Conservation (phyloP, 371 early-diverging fungal species). For the Mortierella sp. region DNA sequence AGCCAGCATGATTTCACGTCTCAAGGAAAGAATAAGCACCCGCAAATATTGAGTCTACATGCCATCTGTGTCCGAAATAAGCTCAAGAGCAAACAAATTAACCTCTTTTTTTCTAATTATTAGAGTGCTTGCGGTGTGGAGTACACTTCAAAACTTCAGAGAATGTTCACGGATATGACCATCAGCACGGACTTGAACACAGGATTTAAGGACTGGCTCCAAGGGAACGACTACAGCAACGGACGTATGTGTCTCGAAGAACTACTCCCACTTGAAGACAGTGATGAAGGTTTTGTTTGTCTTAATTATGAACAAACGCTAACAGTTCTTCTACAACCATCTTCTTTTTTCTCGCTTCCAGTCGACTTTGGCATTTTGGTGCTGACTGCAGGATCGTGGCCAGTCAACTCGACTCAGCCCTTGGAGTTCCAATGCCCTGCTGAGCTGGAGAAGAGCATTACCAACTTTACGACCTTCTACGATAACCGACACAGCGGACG, state of each 20-base stretch:
- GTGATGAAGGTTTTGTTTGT: not conserved
- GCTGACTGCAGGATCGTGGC: slow-evolving; percentile 94
- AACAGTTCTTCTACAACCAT: not conserved
- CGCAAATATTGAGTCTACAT: too few relatives aligned
- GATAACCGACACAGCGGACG: slow-evolving; percentile 83
- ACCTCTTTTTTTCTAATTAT: not conserved
- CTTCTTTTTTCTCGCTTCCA: slow-evolving; percentile 26
- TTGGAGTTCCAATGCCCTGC: slow-evolving; percentile 76
- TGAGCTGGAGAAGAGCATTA: slow-evolving; percentile 81
- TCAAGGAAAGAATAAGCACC: slow-evolving; percentile 62
- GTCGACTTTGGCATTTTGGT: slow-evolving; percentile 85
- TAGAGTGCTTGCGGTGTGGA: slow-evolving; percentile 85
- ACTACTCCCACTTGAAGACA: not conserved
- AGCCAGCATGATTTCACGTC: slow-evolving; percentile 76
- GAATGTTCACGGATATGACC: slow-evolving; percentile 93
- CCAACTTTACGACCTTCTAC: slow-evolving; percentile 85
- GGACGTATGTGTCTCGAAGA: slow-evolving; percentile 55
- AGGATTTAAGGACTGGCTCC: slow-evolving; percentile 71
- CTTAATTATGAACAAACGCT: not conserved
- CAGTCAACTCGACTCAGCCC: slow-evolving; percentile 74
- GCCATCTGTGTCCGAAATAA: not conserved
- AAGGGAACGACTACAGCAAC: slow-evolving; percentile 57
- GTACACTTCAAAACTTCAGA: slow-evolving; percentile 90
- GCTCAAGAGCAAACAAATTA: not conserved
- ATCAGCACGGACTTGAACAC: slow-evolving; percentile 81